A percentile compares a stretch with the other conserved stretches of the same genome.
phyloP scores from a whole-genome alignment of 495 filamentous ascomycete genomes.

The Daldinia loculata region DNA sequence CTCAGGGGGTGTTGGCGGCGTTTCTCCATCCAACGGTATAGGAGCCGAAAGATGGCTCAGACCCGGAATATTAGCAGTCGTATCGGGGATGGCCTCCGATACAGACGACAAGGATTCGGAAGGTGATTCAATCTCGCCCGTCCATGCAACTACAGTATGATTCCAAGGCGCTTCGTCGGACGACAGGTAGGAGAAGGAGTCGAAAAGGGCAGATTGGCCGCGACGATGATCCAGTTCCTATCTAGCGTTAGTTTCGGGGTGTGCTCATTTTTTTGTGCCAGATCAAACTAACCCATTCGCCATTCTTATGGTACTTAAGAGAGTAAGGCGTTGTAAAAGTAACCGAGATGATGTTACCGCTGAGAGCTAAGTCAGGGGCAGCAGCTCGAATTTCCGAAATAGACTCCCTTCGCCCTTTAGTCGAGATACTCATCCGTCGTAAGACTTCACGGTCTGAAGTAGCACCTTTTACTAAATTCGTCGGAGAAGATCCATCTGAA shows the following conservation, averaged over 20 bases:
- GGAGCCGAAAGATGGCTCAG: conserved; percentile 73
- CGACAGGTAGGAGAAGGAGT: conserved; percentile 84
- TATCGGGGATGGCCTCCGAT: conserved; percentile 53
- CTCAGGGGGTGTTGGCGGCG: conserved; percentile 62
- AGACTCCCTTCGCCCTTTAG: conserved; percentile 55
- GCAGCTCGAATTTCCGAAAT: conserved; percentile 65
- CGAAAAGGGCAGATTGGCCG: conserved; percentile 88
- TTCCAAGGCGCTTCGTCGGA: conserved; percentile 80
- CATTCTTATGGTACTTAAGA: conserved; percentile 69
- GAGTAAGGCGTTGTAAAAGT: conserved; percentile 86
- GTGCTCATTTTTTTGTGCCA: conserved; percentile 4
- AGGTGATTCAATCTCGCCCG: conserved; percentile 79
- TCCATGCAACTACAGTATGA: conserved; percentile 90
- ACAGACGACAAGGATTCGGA: conserved; percentile 49
- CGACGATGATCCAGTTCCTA: conserved; percentile 78
- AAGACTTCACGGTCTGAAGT: conserved; percentile 68
- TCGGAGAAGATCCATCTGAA: conserved; percentile 48
- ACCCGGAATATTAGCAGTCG: conserved; percentile 51
- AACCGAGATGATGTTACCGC: conserved; percentile 84
- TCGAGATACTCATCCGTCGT: conserved; percentile 67
- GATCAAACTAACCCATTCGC: conserved; percentile 73
- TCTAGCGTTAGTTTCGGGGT: conserved; percentile 16
- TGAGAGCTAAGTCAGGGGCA: conserved; percentile 74
- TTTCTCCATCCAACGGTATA: conserved; percentile 69
- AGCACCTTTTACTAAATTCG: conserved; percentile 60